Conservation (phyloP, 139 green algal species). For the Asterochloris sp. region DNA sequence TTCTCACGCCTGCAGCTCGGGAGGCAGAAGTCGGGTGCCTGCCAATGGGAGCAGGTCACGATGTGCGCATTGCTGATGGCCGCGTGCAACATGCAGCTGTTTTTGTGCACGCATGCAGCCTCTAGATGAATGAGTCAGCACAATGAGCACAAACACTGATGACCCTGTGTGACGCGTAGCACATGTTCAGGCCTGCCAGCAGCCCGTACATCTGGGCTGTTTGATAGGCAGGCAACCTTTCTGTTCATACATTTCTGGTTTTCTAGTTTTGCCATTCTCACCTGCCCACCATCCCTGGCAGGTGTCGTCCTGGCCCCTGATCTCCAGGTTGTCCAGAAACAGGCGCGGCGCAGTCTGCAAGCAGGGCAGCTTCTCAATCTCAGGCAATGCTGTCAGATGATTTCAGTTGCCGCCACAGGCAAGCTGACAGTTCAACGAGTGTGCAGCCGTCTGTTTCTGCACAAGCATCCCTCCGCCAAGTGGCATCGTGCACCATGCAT, state of each 20-base stretch:
- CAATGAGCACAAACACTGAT: no score
- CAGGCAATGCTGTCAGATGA: no score
- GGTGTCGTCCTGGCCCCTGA: conserved; percentile 10
- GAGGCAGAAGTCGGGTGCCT: background rate
- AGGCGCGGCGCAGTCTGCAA: background rate
- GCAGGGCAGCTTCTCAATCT: background rate
- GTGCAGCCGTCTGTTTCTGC: no score
- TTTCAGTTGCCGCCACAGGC: no score
- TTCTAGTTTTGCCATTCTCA: background rate
- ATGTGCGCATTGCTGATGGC: conserved; percentile 15
- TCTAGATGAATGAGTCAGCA: background rate
- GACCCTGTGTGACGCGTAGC: no score
- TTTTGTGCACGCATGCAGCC: background rate
- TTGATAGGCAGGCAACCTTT: background rate
- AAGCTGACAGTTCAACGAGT: no score
- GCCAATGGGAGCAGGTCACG: background rate
- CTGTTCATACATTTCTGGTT: no score
- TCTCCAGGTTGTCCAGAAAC: conserved; percentile 2
- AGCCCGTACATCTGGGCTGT: no score
- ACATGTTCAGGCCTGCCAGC: no score
- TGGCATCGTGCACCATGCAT: no score
- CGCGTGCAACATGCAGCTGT: background rate
- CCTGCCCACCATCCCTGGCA: background rate
- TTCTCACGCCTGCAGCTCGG: background rate
- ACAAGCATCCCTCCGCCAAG: no score